A percentile compares a stretch with the other conserved stretches of the same genome.
These are phyloP conservation scores for Acephala macrosclerotiorum DNA, from an alignment of 2,329 filamentous ascomycete genomes.

Conservation along the genomic window DNA sequence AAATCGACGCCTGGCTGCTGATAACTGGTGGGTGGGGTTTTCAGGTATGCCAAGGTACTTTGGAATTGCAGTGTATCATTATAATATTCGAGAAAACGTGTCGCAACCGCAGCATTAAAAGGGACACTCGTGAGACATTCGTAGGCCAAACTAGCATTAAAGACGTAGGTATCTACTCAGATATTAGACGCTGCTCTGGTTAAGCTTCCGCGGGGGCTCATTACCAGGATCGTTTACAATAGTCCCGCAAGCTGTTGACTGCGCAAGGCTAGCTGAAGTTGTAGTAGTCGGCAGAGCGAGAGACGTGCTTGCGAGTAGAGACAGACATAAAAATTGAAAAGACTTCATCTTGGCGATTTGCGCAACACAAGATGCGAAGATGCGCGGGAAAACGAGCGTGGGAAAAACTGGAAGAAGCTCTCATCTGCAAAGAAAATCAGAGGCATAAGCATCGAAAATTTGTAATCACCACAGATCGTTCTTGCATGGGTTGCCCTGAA, in stretches of 20 bases:
- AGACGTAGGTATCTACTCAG: slow-evolving; percentile 18
- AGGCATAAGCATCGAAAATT: too few relatives aligned
- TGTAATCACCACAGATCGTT: too few relatives aligned
- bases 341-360: too few relatives aligned
- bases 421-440: too few relatives aligned
- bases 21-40: slow-evolving; percentile 58
- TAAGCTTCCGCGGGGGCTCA: too few relatives aligned
- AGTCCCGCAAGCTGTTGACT: slow-evolving; percentile 31
- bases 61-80: slow-evolving; percentile 50
- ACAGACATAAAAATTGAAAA: too few relatives aligned
- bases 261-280: slow-evolving; percentile 11
- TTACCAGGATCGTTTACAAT: slow-evolving; percentile 27
- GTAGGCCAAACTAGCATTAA: slow-evolving; percentile 43
- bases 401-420: too few relatives aligned
- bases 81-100: slow-evolving; percentile 52
- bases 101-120: slow-evolving; percentile 52
- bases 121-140: slow-evolving; percentile 53
- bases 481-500: too few relatives aligned
- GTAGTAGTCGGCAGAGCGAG: too few relatives aligned
- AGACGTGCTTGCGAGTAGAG: too few relatives aligned
- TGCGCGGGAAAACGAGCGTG: too few relatives aligned
- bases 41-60: slow-evolving; percentile 46
- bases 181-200: background rate
- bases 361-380: too few relatives aligned
- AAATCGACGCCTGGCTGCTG: slow-evolving; percentile 56